Conservation (phyloP, 2,329 filamentous ascomycete genomes). For the Aspergillus brunneoviolaceus region DNA sequence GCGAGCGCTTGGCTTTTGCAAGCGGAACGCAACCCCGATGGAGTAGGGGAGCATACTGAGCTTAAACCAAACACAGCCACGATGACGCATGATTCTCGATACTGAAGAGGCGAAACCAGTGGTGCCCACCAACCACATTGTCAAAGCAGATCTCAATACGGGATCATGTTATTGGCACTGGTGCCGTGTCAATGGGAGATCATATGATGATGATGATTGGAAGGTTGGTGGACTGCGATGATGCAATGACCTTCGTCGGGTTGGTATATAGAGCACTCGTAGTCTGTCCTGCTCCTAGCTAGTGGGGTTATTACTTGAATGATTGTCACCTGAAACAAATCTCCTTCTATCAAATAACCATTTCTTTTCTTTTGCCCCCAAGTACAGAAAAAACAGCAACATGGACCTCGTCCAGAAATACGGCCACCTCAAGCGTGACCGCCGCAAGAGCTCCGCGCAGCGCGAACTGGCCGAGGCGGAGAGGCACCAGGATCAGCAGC, state of each 20-base stretch:
- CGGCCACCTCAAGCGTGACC: slow-evolving; percentile 15
- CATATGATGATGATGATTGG: slow-evolving; percentile 4
- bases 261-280: neutral
- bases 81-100: neutral
- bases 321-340: neutral
- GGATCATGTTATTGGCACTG: neutral
- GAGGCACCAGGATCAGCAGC: slow-evolving; percentile 6
- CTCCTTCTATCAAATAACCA: neutral
- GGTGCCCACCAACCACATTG: no score
- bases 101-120: neutral
- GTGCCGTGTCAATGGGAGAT: neutral
- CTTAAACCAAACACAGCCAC: neutral
- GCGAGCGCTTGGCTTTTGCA: neutral
- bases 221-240: neutral
- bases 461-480: slow-evolving; percentile 1
- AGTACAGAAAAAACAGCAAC: neutral
- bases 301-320: neutral
- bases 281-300: neutral
- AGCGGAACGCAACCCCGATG: neutral
- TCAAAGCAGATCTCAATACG: neutral
- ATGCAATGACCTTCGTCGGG: slow-evolving; percentile 1
- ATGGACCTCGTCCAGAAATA: slow-evolving; percentile 19
- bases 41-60: no score
- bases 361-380: no score
- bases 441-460: slow-evolving; percentile 1